These are phyloP conservation scores for Trichothecium roseum DNA, from an alignment of 2,329 filamentous ascomycete species.

Conservation along the genomic window DNA sequence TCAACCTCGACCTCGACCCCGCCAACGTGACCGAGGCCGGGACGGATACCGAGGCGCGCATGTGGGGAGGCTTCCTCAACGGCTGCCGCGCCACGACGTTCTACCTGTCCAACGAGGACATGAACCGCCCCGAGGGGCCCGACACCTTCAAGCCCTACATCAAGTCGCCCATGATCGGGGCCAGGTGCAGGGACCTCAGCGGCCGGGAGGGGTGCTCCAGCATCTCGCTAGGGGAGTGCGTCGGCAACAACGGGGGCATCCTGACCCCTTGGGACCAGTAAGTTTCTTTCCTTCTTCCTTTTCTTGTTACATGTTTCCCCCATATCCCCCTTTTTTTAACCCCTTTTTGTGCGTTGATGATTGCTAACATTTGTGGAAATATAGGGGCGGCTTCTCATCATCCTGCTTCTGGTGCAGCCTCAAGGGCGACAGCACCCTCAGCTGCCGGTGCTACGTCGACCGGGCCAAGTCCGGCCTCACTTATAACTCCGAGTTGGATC, in stretches of 20 bases:
- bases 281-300: too few species aligned
- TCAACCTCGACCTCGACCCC: too few species aligned
- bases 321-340: too few species aligned
- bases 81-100: slow-evolving; percentile 9
- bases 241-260: slow-evolving; percentile 8
- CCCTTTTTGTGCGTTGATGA: too few species aligned
- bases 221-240: slow-evolving; percentile 9
- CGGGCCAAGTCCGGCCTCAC: too few species aligned
- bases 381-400: too few species aligned
- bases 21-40: not conserved
- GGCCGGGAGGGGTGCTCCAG: slow-evolving; percentile 8
- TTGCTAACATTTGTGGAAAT: too few species aligned
- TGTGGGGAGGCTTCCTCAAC: slow-evolving; percentile 3
- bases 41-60: not conserved
- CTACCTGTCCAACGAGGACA: slow-evolving; percentile 9
- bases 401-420: too few species aligned
- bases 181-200: slow-evolving; percentile 5
- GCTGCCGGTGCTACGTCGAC: too few species aligned
- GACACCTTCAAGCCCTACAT: slow-evolving; percentile 4
- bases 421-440: too few species aligned
- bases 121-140: not conserved
- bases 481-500: too few species aligned
- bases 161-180: slow-evolving; percentile 8
- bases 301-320: too few species aligned
- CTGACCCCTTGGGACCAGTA: slow-evolving; percentile 3